Base-by-base conservation (phyloP, 345 rosid genomes). In the Nephelium lappaceum region DNA sequence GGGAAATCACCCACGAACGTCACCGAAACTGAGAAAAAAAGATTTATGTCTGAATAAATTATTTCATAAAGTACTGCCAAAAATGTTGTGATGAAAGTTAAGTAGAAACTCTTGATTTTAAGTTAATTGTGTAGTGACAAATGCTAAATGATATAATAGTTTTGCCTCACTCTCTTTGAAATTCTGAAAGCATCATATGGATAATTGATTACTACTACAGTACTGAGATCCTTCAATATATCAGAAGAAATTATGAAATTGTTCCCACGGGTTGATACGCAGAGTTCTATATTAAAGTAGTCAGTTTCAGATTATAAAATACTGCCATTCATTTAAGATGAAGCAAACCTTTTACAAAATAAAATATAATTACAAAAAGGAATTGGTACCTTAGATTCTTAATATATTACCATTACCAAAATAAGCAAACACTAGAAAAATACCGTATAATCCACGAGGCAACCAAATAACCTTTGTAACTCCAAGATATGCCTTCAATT, bases 361-460 rank as follows among this genome's bases (percentile, higher is more conserved):
- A 4, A 43, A 43, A 43, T 43, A n/a, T n/a, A n/a, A n/a, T n/a
- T n/a, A n/a, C n/a, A n/a, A n/a, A n/a, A n/a, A n/a, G n/a, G n/a
- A n/a, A n/a, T n/a, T n/a, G n/a, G n/a, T n/a, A n/a, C n/a, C n/a
- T n/a, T n/a, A n/a, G n/a, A n/a, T n/a, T n/a, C n/a, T n/a, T n/a
- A n/a, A n/a, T n/a, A 70, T 25, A 78, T 25, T 23, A 18, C 41
- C 21, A 38, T 45, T 47, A 11, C 47, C 27, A 38, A 63, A 39
- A 65, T 39, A 27, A 60, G 58, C 63, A 65, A 74, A 12, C 18
- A 15, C 60, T 21, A 39, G 12, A 80, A 51, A 25, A 41, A n/a
- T 86, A 95, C 98, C 95, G 78, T 86, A 87, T 79, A 94, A 86
- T 80, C 99, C 99, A 71, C 73, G 84, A 81, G 92, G 99, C 83